Conservation (phyloP, 345 rosid genomes). For the Zanthoxylum bungeanum region DNA sequence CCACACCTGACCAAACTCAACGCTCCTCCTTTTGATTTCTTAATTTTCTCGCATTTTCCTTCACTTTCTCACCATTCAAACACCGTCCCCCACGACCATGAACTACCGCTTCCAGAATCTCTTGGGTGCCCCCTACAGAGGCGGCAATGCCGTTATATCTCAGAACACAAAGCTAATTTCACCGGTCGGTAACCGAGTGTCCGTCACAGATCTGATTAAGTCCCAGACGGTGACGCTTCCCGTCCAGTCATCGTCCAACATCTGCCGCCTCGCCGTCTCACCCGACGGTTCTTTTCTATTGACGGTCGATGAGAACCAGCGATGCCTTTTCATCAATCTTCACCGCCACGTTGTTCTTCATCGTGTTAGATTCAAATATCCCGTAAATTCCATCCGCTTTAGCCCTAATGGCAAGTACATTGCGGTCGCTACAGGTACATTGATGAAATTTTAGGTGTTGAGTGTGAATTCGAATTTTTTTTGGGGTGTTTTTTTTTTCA, state of each 20-base stretch:
- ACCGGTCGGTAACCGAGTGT: slow-evolving; percentile 87
- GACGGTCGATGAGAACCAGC: slow-evolving; percentile 71
- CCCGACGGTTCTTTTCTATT: slow-evolving; percentile 76
- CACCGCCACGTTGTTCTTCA: slow-evolving; percentile 75
- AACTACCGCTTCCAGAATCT: slow-evolving; percentile 83
- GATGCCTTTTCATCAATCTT: slow-evolving; percentile 78
- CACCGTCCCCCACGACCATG: slow-evolving; percentile 37
- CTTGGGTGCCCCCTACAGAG: slow-evolving; percentile 86
- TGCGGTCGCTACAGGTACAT: slow-evolving; percentile 71
- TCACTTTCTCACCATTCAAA: slow-evolving; percentile 12
- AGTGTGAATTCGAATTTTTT: background rate
- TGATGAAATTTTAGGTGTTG: background rate
- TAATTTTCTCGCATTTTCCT: background rate
- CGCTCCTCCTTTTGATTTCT: background rate
- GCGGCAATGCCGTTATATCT: slow-evolving; percentile 68
- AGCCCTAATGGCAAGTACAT: slow-evolving; percentile 77
- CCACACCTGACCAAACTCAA: background rate
- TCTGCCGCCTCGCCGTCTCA: slow-evolving; percentile 70
- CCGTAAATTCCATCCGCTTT: slow-evolving; percentile 57
- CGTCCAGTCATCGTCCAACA: slow-evolving; percentile 60
- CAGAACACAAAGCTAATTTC: slow-evolving; percentile 69
- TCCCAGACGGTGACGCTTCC: slow-evolving; percentile 72
- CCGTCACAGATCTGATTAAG: slow-evolving; percentile 81
- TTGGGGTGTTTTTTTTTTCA: background rate
- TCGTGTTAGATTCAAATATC: slow-evolving; percentile 57